A percentile compares a stretch with the other conserved stretches of the same genome.
Evolutionary conservation across 345 rosid species (phyloP).

Genomic region (Raphanus raphanistrum): DNA sequence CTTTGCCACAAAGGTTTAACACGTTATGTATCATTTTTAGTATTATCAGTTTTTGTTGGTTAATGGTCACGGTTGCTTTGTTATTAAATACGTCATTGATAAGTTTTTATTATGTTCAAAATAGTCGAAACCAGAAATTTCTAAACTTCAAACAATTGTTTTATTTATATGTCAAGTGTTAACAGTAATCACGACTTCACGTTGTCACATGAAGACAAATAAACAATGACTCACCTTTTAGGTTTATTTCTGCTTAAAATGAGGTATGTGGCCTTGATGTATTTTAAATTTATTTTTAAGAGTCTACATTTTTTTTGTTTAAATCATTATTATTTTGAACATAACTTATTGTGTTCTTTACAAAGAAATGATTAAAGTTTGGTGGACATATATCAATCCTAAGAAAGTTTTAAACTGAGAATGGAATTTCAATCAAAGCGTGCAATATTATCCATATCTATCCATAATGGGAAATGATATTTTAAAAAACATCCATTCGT

Average conservation of each 20-base stretch:
- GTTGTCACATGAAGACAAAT: not conserved
- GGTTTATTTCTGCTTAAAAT: not conserved
- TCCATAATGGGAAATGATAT: constrained; percentile 11
- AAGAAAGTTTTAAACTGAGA: constrained; percentile 13
- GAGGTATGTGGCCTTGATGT: not conserved
- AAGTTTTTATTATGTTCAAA: constrained; percentile 8
- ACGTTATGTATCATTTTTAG: constrained; percentile 3
- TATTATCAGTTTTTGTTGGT: not conserved
- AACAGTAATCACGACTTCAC: not conserved
- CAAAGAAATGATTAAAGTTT: constrained; percentile 36
- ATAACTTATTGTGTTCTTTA: constrained; percentile 25
- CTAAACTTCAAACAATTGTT: not conserved
- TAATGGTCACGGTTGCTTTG: constrained; percentile 23
- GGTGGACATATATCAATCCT: constrained; percentile 32
- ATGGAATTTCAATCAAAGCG: constrained; percentile 18
- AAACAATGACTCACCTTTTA: not conserved
- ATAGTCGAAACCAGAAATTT: not conserved
- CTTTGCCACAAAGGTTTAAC: constrained; percentile 30
- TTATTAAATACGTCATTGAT: constrained; percentile 14
- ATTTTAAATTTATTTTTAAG: not conserved
- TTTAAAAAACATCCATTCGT: too few relatives aligned
- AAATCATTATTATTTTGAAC: not conserved
- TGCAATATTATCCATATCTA: constrained; percentile 16
- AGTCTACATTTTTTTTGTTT: not conserved
- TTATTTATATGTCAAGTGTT: not conserved